Evolutionary conservation across 192 early-diverging fungal genomes (phyloP).

Genomic region (Coemansia sp.): DNA sequence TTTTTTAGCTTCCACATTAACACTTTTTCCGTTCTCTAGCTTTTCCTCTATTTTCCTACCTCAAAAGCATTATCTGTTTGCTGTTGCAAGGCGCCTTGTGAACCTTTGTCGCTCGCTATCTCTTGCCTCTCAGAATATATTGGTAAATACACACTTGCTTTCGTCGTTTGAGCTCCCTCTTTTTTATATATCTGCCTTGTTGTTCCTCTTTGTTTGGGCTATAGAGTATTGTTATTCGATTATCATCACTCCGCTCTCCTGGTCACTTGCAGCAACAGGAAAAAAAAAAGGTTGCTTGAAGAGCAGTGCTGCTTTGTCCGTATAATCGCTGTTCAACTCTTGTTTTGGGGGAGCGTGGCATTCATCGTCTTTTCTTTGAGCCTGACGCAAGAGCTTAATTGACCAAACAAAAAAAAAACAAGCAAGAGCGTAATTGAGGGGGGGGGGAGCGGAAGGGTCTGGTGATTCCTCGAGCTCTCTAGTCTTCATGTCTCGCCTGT

Average conservation of each 20-base stretch:
- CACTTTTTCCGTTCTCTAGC: slow-evolving; percentile 3
- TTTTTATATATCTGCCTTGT: neutral
- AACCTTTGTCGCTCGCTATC: too few species aligned
- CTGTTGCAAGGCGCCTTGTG: neutral
- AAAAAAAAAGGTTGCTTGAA: slow-evolving; percentile 5
- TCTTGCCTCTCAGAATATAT: neutral
- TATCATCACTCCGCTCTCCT: neutral
- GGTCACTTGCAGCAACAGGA: neutral
- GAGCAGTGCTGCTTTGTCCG: neutral
- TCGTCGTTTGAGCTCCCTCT: neutral
- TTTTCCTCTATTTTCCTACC: neutral
- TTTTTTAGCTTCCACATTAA: neutral
- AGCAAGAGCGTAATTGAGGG: neutral
- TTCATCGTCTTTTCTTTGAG: neutral
- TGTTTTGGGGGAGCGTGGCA: slow-evolving; percentile 5
- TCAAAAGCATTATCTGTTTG: neutral
- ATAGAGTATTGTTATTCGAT: neutral
- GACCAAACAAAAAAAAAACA: too few species aligned
- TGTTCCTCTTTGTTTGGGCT: neutral
- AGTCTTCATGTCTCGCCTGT: neutral
- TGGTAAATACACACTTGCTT: neutral
- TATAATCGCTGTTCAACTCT: neutral
- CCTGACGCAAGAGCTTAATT: slow-evolving; percentile 1
- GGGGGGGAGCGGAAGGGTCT: neutral
- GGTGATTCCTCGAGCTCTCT: neutral